These are phyloP conservation scores for Neurospora sp. DNA, from an alignment of 495 filamentous ascomycete genomes.

Conservation along the genomic window DNA sequence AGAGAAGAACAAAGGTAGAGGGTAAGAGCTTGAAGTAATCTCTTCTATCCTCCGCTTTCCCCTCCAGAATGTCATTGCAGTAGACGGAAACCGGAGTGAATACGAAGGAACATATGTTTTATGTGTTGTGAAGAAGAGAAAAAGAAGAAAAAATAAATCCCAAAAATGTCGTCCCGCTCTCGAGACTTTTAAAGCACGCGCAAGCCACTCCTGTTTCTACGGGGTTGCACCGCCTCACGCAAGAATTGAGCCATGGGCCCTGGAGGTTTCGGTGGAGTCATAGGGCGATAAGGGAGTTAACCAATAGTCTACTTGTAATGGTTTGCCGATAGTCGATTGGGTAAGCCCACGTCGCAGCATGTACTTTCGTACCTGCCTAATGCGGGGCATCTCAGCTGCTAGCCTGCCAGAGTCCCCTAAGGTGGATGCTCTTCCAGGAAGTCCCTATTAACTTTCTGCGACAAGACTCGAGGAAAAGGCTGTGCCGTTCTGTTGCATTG, in stretches of 20 bases:
- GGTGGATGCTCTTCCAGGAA: not conserved
- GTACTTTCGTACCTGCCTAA: not conserved
- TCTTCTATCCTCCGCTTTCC: slow-evolving; percentile 67
- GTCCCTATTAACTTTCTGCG: not conserved
- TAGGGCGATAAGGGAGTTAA: not conserved
- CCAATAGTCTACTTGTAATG: slow-evolving; percentile 3
- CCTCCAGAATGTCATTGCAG: slow-evolving; percentile 56
- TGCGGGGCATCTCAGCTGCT: not conserved
- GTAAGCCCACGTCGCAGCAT: not conserved
- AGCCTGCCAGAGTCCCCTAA: not conserved
- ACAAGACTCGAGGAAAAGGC: not conserved
- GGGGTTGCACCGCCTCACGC: not conserved
- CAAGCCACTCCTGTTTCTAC: slow-evolving; percentile 1
- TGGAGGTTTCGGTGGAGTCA: not conserved
- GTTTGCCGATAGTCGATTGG: not conserved
- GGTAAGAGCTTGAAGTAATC: slow-evolving; percentile 38
- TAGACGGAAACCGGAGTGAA: slow-evolving; percentile 66
- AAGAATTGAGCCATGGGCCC: not conserved
- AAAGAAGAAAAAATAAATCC: slow-evolving; percentile 12
- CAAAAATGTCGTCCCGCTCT: not conserved
- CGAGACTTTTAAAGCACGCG: not conserved
- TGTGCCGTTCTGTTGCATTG: not conserved
- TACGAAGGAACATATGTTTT: slow-evolving; percentile 55
- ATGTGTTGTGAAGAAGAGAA: slow-evolving; percentile 47
- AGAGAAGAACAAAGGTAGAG: slow-evolving; percentile 29